Base-by-base conservation (phyloP, 306 rosid species). In the Hippophae rhamnoides region DNA sequence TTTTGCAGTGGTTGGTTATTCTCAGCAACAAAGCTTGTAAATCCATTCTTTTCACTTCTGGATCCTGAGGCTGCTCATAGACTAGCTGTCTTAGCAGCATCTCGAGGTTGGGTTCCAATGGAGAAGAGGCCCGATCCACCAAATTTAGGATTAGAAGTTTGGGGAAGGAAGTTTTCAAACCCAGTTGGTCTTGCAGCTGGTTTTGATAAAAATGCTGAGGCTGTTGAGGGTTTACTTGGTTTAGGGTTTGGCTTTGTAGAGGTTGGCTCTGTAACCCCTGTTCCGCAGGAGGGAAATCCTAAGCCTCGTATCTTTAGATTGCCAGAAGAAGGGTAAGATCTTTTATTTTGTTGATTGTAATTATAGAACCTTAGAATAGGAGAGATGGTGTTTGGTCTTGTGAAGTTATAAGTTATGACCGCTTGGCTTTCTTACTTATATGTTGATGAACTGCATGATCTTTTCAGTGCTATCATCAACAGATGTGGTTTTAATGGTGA, bases 121-220 rank as follows among this genome's bases (percentile, higher is more conserved):
- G 98, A 90, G 84, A 90, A 87, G 84, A 87, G 98, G 72, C 81
- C 84, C 5, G 86, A 85, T 65, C 87, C 79, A 43, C 27, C 86
- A 71, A 75, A 49, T 75, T 64, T 90, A 68, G 87, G 89, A 41
- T 79, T 87, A 57, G 82, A 90, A 74, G 98, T 90, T 74, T 90
- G 98, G 98, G 98, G 98, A 74, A 85, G 92, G 76, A 90, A 90
- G 62, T 90, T 90, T 71, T 85, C 95, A 63, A 90, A 90, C 50
- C 98, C 98, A 13, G 11, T 90, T 49, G 98, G 98, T 67, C 96
- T 90, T 74, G 98, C 96, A 68, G 98, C 98, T 27, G 98, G 98
- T 64, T 90, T 90, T 73, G 98, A 90, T 81, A 90, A 90, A 75
- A 84, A 90, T 55, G 98, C 98, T 0, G 96, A 70, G 82, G 98